These are phyloP conservation scores for Thermomyces lanuginosus DNA, from an alignment of 2,329 filamentous ascomycete genomes.

Conservation along the genomic window DNA sequence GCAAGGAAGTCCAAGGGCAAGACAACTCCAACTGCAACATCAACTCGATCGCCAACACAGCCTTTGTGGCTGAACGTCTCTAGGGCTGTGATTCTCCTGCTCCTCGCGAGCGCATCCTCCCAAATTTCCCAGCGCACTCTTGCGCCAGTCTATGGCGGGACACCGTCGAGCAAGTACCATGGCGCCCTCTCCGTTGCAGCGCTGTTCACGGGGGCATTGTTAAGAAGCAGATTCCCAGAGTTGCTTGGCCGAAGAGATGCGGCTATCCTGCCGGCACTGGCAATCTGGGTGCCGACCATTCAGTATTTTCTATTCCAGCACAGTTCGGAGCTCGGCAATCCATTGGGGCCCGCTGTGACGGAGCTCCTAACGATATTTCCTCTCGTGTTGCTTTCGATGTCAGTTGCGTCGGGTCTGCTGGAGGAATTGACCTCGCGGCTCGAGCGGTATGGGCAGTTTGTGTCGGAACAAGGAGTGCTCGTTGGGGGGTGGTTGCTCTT, in stretches of 20 bases:
- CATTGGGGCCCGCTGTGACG: slow-evolving; percentile 57
- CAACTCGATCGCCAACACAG: no score
- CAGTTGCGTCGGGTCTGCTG: slow-evolving; percentile 47
- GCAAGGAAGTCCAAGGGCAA: slow-evolving; percentile 4
- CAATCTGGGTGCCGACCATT: slow-evolving; percentile 55
- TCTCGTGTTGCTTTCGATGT: slow-evolving; percentile 46
- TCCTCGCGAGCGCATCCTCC: slow-evolving; percentile 26
- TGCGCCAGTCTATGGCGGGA: slow-evolving; percentile 75
- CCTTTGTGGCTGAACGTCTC: slow-evolving; percentile 9
- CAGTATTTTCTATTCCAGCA: slow-evolving; percentile 55
- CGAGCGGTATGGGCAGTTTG: slow-evolving; percentile 36
- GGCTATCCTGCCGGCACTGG: slow-evolving; percentile 52
- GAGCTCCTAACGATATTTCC: slow-evolving; percentile 60
- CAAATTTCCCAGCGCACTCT: slow-evolving; percentile 47
- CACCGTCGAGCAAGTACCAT: slow-evolving; percentile 61
- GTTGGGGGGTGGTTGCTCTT: slow-evolving; percentile 52
- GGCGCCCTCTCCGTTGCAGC: slow-evolving; percentile 47
- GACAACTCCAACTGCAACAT: no score
- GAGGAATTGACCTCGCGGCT: slow-evolving; percentile 47
- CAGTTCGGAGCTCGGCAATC: slow-evolving; percentile 50
- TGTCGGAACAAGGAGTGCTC: slow-evolving; percentile 49
- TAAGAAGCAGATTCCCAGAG: slow-evolving; percentile 37
- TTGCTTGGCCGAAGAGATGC: slow-evolving; percentile 34
- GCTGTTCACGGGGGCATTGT: slow-evolving; percentile 56
- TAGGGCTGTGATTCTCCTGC: slow-evolving; percentile 18